phyloP scores from a whole-genome alignment of 2,329 filamentous ascomycete genomes.

The Pseudopyrenochaeta lycopersici region DNA sequence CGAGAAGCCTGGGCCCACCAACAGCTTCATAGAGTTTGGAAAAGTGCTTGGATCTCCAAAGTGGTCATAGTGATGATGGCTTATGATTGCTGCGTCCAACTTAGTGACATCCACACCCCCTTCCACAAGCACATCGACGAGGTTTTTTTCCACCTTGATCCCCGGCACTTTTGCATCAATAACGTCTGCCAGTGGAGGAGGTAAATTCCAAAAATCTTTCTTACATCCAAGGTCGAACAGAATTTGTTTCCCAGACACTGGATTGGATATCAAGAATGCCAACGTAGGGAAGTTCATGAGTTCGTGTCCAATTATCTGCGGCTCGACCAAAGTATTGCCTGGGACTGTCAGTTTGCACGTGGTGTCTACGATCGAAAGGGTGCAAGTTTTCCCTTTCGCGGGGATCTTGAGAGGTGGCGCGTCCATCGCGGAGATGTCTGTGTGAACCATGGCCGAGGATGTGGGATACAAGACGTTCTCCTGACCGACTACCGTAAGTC shows the following conservation, averaged over 20 bases:
- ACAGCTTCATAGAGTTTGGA: conserved; percentile 53
- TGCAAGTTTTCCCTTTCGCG: no score
- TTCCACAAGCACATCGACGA: conserved; percentile 32
- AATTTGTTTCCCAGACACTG: conserved; percentile 8
- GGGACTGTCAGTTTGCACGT: neutral
- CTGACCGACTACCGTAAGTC: no score
- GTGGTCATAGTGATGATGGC: conserved; percentile 61
- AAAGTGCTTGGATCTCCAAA: conserved; percentile 60
- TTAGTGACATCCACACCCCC: conserved; percentile 16
- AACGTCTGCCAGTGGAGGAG: conserved; percentile 14
- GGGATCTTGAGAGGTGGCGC: no score
- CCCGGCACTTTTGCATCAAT: conserved; percentile 22
- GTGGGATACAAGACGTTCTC: no score
- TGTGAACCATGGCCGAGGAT: no score
- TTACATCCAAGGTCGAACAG: conserved; percentile 22
- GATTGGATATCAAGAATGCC: conserved; percentile 19
- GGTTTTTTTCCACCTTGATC: conserved; percentile 20
- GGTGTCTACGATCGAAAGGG: neutral
- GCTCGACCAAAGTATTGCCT: neutral
- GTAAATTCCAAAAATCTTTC: conserved; percentile 26
- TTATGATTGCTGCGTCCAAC: conserved; percentile 52
- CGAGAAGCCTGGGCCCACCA: conserved; percentile 64
- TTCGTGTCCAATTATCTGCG: neutral
- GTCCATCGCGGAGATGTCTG: no score
- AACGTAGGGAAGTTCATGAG: conserved; percentile 13